Evolutionary conservation across 176 grass and related monocot species (phyloP).

Genomic region (Avena eriantha): DNA sequence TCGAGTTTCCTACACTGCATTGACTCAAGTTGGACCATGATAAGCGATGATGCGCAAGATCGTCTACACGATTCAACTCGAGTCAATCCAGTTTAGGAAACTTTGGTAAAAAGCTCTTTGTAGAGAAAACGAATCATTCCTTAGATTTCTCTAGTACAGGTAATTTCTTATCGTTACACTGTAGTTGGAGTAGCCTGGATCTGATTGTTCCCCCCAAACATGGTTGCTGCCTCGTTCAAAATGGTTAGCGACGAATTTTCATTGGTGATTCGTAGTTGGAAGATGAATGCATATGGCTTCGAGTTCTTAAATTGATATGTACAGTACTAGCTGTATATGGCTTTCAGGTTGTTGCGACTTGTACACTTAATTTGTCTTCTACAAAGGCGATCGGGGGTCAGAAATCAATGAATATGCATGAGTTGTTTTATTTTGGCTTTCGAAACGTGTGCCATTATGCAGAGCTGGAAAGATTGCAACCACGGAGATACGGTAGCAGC

Average conservation of each 20-base stretch:
- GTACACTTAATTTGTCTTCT: background rate
- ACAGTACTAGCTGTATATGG: background rate
- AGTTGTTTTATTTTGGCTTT: too few relatives aligned
- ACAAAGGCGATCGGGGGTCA: background rate
- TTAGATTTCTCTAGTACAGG: background rate
- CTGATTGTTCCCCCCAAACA: background rate
- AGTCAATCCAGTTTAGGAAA: background rate
- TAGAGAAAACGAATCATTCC: too few relatives aligned
- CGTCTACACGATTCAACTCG: background rate
- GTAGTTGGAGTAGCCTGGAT: background rate
- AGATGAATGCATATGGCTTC: too few relatives aligned
- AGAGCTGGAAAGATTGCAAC: too few relatives aligned
- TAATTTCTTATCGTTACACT: background rate
- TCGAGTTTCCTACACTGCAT: background rate
- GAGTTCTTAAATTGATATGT: background rate
- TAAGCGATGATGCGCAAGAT: background rate
- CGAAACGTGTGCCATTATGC: too few relatives aligned
- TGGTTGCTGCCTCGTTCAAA: too few relatives aligned
- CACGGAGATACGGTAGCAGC: too few relatives aligned
- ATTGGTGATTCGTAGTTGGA: too few relatives aligned
- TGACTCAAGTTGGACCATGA: background rate
- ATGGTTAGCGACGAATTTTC: too few relatives aligned
- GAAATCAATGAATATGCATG: background rate
- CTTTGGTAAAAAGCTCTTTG: background rate
- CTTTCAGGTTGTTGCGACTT: background rate